Conservation (phyloP, 495 filamentous ascomycete species). For the Tuber umbilicatum region DNA sequence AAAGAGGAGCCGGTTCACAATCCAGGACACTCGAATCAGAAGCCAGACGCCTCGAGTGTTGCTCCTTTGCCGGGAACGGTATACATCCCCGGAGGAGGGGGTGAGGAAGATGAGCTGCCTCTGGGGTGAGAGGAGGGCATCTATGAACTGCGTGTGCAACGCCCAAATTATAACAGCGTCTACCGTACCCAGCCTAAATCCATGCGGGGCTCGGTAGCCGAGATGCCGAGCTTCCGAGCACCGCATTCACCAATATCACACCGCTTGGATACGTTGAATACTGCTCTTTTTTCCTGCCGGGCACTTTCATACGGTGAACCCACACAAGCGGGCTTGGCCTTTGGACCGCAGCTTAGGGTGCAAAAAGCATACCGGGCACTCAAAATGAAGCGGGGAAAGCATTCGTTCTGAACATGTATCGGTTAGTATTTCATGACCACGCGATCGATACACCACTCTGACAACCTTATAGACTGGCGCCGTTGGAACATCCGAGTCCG, state of each 20-base stretch:
- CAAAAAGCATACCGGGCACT: neutral
- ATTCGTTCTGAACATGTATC: constrained; percentile 36
- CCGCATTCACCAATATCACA: neutral
- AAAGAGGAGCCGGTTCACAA: neutral
- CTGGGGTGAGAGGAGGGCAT: neutral
- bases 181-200: constrained; percentile 8
- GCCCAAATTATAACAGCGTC: neutral
- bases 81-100: constrained; percentile 23
- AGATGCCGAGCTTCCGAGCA: neutral
- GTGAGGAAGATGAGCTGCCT: constrained; percentile 9
- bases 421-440: constrained; percentile 12
- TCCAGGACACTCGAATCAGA: neutral
- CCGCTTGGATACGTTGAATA: neutral
- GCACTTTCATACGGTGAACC: neutral
- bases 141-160: neutral
- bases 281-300: neutral
- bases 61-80: constrained; percentile 25
- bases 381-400: constrained; percentile 7
- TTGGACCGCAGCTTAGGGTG: constrained; percentile 22
- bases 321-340: constrained; percentile 16
- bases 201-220: neutral
- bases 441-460: neutral
- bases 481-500: neutral
- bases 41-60: constrained; percentile 19
- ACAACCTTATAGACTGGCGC: constrained; percentile 15